Base-by-base conservation (phyloP, 1,284 basidiomycete genomes). In the Gomphus sp. region DNA sequence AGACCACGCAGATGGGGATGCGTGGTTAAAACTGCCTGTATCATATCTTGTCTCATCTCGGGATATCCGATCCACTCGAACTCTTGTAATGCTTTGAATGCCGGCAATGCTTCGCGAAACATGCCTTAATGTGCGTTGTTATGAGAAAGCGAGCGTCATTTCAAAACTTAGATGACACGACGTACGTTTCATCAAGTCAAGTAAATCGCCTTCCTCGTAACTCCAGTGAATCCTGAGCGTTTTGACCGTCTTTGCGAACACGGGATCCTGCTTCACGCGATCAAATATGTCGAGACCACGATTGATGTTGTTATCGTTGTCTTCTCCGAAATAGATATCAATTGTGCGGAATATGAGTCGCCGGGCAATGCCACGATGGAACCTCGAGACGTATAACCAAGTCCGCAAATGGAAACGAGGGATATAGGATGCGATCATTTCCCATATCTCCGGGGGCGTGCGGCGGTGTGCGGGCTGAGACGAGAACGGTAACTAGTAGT, bases 1-100 rank as follows among this genome's bases (percentile, higher is more conserved):
- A 87, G 73, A 4, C 76, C 73, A 22, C 75, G 74, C 34, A 85
- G 70, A 52, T 75, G 72, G 3, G 80, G 73, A 62, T 84, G 82
- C 44, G 73, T 78, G 3, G 72, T 66, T 5, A 81, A 69, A 0
- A 86, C 72, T 7, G 73, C 75, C 63, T 81, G 74, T 0, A 87
- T 81, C 75, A 82, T 80, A 55, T 84, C 81, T 9, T 72, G 79
- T 11, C 78, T 75, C 66, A 85, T 71, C 66, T 85, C 83, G 0
- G 82, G 84, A 64, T 85, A 85, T 4, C 84, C 84, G 25, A 85
- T 84, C 84, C 83, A 87, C 68, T 87, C 84, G 66, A 85, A 84
- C 61, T 84, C 81, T 33, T 72, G 68, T 9, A 85, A 70, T 11
- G 76, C 75, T 60, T 72, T 81, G 69, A 85, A 85, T 39, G 79